A percentile compares a stretch with the other conserved stretches of the same genome.
phyloP scores from a whole-genome alignment of 2,329 filamentous ascomycete genomes.

The Akanthomyces muscarius region DNA sequence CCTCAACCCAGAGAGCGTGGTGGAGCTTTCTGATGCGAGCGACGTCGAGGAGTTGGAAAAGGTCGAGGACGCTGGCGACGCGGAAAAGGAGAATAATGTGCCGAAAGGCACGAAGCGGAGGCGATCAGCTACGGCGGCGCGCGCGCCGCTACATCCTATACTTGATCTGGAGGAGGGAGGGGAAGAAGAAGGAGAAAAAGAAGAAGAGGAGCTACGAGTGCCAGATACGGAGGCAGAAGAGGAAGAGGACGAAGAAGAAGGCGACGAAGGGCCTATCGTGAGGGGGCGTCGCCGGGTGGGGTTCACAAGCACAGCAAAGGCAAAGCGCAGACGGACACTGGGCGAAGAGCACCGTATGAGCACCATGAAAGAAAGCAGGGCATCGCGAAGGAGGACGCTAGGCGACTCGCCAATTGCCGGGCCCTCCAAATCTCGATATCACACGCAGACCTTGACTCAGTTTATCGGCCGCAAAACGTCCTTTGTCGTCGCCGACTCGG shows the following conservation, averaged over 20 bases:
- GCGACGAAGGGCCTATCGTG: not conserved
- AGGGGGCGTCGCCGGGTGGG: slow-evolving; percentile 13
- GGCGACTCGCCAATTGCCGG: slow-evolving; percentile 13
- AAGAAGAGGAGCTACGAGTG: slow-evolving; percentile 24
- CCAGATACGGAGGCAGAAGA: slow-evolving; percentile 21
- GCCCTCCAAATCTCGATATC: slow-evolving; percentile 27
- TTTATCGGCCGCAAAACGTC: slow-evolving; percentile 28
- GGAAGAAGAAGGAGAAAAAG: slow-evolving; percentile 5
- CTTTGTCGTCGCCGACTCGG: slow-evolving; percentile 37
- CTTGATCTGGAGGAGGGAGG: not conserved
- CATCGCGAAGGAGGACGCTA: slow-evolving; percentile 21
- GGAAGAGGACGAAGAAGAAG: slow-evolving; percentile 18
- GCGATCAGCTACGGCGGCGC: not conserved
- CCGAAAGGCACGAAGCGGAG: slow-evolving; percentile 9
- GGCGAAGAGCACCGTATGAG: slow-evolving; percentile 24
- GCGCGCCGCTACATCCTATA: not conserved
- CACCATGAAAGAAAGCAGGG: slow-evolving; percentile 21
- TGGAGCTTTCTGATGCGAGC: slow-evolving; percentile 17
- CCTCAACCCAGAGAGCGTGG: slow-evolving; percentile 31
- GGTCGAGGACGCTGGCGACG: not conserved
- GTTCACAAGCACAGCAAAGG: slow-evolving; percentile 3
- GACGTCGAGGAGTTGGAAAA: slow-evolving; percentile 19
- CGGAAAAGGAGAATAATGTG: slow-evolving; percentile 21
- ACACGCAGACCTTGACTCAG: slow-evolving; percentile 42
- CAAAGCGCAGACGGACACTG: slow-evolving; percentile 28